Evolutionary conservation across 1,139 yeast genomes (phyloP).

Genomic region (Candida pseudoviswanathii): DNA sequence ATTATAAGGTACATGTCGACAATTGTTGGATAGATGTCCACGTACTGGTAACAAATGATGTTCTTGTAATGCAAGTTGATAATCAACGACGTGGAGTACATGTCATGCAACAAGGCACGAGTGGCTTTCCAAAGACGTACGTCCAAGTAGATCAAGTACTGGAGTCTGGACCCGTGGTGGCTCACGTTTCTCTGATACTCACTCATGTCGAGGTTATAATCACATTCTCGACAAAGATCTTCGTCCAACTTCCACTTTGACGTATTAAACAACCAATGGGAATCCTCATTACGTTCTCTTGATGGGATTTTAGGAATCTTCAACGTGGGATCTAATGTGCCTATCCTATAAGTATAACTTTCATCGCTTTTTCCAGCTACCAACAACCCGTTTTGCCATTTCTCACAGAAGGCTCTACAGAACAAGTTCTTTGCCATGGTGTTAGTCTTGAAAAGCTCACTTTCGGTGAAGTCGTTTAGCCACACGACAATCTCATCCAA

Average conservation of each 20-base stretch:
- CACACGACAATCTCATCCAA: conserved; percentile 69
- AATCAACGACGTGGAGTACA: conserved; percentile 70
- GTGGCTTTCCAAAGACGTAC: conserved; percentile 72
- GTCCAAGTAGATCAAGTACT: conserved; percentile 71
- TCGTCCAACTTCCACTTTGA: conserved; percentile 45
- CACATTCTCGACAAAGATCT: conserved; percentile 46
- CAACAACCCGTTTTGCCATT: conserved; percentile 58
- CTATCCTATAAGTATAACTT: conserved; percentile 28
- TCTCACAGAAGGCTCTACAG: conserved; percentile 52
- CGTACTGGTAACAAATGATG: conserved; percentile 73
- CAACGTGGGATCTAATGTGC: conserved; percentile 33
- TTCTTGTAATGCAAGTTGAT: conserved; percentile 63
- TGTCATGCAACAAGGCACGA: conserved; percentile 62
- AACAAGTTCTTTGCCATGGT: conserved; percentile 51
- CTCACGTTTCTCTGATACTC: conserved; percentile 28
- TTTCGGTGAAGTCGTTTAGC: conserved; percentile 61
- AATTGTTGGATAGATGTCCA: conserved; percentile 79
- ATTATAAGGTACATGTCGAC: conserved; percentile 70
- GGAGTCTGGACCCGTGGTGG: conserved; percentile 72
- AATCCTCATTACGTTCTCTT: conserved; percentile 7
- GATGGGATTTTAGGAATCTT: conserved; percentile 37
- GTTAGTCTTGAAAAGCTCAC: conserved; percentile 56
- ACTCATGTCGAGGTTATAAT: conserved; percentile 37
- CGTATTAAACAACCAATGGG: conserved; percentile 43
- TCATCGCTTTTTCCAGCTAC: conserved; percentile 13